A percentile compares a stretch with the other conserved stretches of the same genome.
Evolutionary conservation across 768 basidiomycete species (phyloP).

Genomic region (Heimioporus sp.): DNA sequence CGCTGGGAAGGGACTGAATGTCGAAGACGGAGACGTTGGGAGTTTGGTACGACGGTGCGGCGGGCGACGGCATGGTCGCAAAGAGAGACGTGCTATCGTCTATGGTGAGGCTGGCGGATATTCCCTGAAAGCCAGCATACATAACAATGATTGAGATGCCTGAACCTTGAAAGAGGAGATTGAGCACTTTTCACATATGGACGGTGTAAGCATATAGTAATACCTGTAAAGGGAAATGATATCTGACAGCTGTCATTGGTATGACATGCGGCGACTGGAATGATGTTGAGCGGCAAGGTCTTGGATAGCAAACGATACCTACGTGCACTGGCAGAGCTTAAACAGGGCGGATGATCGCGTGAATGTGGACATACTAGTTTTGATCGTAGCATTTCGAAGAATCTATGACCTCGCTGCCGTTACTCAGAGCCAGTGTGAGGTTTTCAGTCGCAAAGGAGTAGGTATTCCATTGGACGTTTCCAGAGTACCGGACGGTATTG

Average conservation of each 20-base stretch:
- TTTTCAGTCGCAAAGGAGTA: slow-evolving; percentile 6
- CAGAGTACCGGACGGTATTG: no score
- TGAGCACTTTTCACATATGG: no score
- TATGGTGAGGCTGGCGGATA: slow-evolving; percentile 8
- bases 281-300: not conserved
- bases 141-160: slow-evolving; percentile 15
- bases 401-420: slow-evolving; percentile 1
- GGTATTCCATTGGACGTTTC: not conserved
- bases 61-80: slow-evolving; percentile 5
- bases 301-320: not conserved
- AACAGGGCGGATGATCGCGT: no score
- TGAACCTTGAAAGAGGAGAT: slow-evolving; percentile 9
- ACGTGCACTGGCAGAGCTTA: slow-evolving; percentile 4
- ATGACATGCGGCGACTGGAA: slow-evolving; percentile 9
- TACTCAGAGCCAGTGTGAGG: not conserved
- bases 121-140: slow-evolving; percentile 11
- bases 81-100: slow-evolving; percentile 2
- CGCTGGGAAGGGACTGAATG: slow-evolving; percentile 8
- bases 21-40: slow-evolving; percentile 15
- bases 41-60: slow-evolving; percentile 9
- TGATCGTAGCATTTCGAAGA: slow-evolving; percentile 13
- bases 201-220: no score
- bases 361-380: slow-evolving; percentile 7
- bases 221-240: slow-evolving; percentile 16
- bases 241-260: slow-evolving; percentile 4